Percentiles rank a stretch among this genome's conserved stretches.
Evolutionary conservation across 352 stramenopile species (phyloP).

Genomic region (Aphanomyces stellatus): DNA sequence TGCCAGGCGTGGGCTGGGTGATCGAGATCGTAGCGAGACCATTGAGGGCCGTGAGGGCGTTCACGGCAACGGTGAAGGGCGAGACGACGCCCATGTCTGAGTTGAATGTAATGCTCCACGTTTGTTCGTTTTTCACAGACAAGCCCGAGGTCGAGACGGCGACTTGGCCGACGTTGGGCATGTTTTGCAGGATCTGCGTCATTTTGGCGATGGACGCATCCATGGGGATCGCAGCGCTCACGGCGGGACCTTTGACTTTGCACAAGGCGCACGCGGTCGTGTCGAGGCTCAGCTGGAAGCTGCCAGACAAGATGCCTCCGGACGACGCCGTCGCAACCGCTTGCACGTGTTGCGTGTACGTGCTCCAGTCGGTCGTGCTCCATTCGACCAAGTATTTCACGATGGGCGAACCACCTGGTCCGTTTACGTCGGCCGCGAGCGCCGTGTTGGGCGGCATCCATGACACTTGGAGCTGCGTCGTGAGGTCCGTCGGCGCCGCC

Average conservation of each 20-base stretch:
- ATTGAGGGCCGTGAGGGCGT: conserved; percentile 32
- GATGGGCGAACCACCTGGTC: conserved; percentile 74
- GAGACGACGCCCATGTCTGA: conserved; percentile 54
- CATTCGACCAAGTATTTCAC: conserved; percentile 92
- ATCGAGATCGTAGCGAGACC: conserved; percentile 36
- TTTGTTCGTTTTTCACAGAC: conserved; percentile 45
- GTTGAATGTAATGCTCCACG: conserved; percentile 71
- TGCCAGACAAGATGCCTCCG: conserved; percentile 34
- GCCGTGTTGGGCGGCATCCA: conserved; percentile 61
- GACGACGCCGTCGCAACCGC: conserved; percentile 47
- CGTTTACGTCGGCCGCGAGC: conserved; percentile 50
- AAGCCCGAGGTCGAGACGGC: conserved; percentile 43
- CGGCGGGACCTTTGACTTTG: conserved; percentile 55
- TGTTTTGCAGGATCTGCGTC: conserved; percentile 82
- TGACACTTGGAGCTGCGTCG: conserved; percentile 77
- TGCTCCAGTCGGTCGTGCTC: conserved; percentile 69
- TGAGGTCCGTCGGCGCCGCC: conserved; percentile 23
- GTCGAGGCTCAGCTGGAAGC: conserved; percentile 79
- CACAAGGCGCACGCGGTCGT: conserved; percentile 68
- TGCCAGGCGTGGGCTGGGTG: conserved; percentile 28
- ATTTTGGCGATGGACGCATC: conserved; percentile 51
- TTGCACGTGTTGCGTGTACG: conserved; percentile 52
- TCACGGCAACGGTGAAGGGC: conserved; percentile 33
- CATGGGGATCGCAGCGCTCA: conserved; percentile 63
- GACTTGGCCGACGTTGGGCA: conserved; percentile 91